These are phyloP conservation scores for Rhodomyrtus psidioides DNA, from an alignment of 441 rosid species.

Conservation along the genomic window DNA sequence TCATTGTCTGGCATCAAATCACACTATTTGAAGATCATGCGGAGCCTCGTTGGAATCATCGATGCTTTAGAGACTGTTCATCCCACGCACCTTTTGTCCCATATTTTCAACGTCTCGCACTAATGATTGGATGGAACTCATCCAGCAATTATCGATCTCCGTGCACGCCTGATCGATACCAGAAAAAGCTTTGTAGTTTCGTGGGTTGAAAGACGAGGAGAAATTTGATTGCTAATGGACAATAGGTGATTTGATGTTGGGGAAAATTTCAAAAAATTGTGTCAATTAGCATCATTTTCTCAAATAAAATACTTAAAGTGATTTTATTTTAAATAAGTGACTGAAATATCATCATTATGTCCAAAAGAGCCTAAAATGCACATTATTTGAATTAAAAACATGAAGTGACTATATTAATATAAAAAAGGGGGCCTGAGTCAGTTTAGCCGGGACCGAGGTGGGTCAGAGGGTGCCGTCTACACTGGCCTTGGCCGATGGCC, in stretches of 20 bases:
- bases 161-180: neutral
- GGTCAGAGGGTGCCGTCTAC: too few species aligned
- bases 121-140: neutral
- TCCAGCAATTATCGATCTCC: neutral
- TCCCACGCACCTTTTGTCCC: neutral
- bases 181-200: neutral
- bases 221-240: too few species aligned
- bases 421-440: too few species aligned
- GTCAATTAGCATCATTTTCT: fast-evolving
- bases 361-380: too few species aligned
- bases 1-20: neutral
- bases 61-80: neutral
- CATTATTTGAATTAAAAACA: too few species aligned
- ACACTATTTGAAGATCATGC: neutral
- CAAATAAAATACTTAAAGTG: fast-evolving
- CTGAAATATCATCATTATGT: too few species aligned
- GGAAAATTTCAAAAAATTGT: fast-evolving
- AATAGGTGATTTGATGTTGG: too few species aligned
- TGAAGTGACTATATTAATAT: too few species aligned
- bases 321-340: too few species aligned
- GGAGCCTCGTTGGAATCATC: neutral
- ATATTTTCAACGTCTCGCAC: neutral
- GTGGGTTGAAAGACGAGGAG: neutral
- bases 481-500: too few species aligned
- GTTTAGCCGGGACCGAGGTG: too few species aligned